Evolutionary conservation across 305 asterid genomes (phyloP).

Genomic region (Stenogyne calaminthoides): DNA sequence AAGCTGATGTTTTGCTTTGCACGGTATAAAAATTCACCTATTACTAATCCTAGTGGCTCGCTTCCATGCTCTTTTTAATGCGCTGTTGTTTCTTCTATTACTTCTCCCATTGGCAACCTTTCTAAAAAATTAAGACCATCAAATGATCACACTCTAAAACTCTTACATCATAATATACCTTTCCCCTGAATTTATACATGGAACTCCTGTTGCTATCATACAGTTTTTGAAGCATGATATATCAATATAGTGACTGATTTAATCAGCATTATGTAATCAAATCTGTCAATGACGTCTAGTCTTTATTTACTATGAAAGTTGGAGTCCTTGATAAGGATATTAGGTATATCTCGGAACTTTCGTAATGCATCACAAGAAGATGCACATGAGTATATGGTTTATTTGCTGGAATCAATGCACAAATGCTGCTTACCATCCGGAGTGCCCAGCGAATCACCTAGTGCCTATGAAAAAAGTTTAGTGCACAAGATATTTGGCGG

Average conservation of each 20-base stretch:
- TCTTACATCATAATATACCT: not conserved
- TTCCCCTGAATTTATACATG: not conserved
- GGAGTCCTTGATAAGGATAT: slow-evolving; percentile 49
- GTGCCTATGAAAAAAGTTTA: slow-evolving; percentile 94
- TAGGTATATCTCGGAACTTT: slow-evolving; percentile 95
- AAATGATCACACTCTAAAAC: not conserved
- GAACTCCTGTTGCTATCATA: not conserved
- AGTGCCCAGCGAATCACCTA: slow-evolving; percentile 90
- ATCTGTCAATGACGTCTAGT: not conserved
- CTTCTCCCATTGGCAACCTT: not conserved
- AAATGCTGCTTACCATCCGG: slow-evolving; percentile 98
- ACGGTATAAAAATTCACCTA: not conserved
- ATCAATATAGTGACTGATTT: not conserved
- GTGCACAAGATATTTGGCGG: slow-evolving; percentile 99
- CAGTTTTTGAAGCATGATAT: not conserved
- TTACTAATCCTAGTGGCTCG: not conserved
- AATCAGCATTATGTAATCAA: slow-evolving; percentile 2
- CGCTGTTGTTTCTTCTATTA: not conserved
- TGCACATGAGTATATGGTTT: slow-evolving; percentile 98
- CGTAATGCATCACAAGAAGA: slow-evolving; percentile 95
- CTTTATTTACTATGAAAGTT: slow-evolving; percentile 28
- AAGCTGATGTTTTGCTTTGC: slow-evolving; percentile 3
- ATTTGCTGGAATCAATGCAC: slow-evolving; percentile 96
- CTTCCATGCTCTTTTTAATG: not conserved
- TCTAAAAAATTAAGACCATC: not conserved